A percentile compares a stretch with the other conserved stretches of the same genome.
These are phyloP conservation scores for Trametes villosa DNA, from an alignment of 768 basidiomycete genomes.

Conservation along the genomic window DNA sequence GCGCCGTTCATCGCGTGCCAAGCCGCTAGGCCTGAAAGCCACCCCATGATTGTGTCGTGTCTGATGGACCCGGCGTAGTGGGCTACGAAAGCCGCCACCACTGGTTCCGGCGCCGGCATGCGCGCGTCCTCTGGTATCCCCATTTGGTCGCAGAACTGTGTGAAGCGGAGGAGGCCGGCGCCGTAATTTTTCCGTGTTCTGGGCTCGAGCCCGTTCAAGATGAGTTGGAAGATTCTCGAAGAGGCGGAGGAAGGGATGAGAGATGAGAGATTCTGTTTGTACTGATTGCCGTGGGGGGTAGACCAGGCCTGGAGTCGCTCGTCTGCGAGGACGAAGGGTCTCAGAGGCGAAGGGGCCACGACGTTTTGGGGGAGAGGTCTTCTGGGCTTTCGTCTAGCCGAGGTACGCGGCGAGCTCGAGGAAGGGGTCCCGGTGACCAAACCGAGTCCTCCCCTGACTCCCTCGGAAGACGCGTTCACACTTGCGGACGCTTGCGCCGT, in stretches of 20 bases:
- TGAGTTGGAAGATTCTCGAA: neutral
- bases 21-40: conserved; percentile 40
- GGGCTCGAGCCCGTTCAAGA: neutral
- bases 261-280: neutral
- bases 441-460: neutral
- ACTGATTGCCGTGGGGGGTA: neutral
- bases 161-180: conserved; percentile 40
- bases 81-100: conserved; percentile 37
- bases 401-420: neutral
- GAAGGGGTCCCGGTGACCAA: neutral
- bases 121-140: conserved; percentile 34
- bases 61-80: conserved; percentile 9
- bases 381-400: neutral
- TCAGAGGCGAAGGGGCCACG: neutral
- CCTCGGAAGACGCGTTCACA: neutral
- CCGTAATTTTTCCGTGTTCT: conserved; percentile 31
- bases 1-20: conserved; percentile 45
- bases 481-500: neutral
- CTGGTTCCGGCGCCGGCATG: conserved; percentile 36
- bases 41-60: conserved; percentile 32
- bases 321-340: neutral
- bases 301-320: neutral
- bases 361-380: neutral
- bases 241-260: neutral
- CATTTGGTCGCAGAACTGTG: conserved; percentile 42